These are phyloP conservation scores for Parsonsia alboflavescens DNA, from an alignment of 257 asterid species.

Conservation along the genomic window DNA sequence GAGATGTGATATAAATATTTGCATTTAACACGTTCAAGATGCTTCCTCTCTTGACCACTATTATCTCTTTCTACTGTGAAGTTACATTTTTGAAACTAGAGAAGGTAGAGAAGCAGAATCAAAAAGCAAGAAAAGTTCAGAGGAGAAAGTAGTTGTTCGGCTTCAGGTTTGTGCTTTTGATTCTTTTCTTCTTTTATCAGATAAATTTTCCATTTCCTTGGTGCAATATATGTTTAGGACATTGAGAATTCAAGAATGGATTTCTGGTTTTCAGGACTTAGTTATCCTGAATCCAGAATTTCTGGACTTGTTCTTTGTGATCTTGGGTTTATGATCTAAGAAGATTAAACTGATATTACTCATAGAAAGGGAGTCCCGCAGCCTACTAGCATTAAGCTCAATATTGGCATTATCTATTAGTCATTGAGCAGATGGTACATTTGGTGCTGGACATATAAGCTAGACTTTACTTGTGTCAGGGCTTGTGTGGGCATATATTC, in stretches of 20 bases:
- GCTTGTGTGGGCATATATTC: neutral
- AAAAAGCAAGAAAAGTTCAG: constrained; percentile 32
- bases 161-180: constrained; percentile 70
- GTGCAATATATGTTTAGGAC: neutral
- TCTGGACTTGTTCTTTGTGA: neutral
- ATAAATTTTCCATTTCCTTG: neutral
- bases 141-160: constrained; percentile 61
- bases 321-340: neutral
- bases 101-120: constrained; percentile 54
- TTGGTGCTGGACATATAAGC: neutral
- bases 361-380: neutral
- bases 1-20: neutral
- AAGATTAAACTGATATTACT: neutral
- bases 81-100: constrained; percentile 74
- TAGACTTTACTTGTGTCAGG: neutral
- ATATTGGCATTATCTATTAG: neutral
- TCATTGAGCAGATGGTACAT: neutral
- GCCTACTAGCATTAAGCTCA: neutral
- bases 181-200: constrained; percentile 7
- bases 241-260: neutral
- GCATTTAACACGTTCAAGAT: neutral
- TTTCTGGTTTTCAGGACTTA: neutral
- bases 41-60: neutral
- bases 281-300: neutral
- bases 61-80: constrained; percentile 21